Evolutionary conservation across 2,329 filamentous ascomycete genomes (phyloP).

Genomic region (Cryoendolithus antarcticus): DNA sequence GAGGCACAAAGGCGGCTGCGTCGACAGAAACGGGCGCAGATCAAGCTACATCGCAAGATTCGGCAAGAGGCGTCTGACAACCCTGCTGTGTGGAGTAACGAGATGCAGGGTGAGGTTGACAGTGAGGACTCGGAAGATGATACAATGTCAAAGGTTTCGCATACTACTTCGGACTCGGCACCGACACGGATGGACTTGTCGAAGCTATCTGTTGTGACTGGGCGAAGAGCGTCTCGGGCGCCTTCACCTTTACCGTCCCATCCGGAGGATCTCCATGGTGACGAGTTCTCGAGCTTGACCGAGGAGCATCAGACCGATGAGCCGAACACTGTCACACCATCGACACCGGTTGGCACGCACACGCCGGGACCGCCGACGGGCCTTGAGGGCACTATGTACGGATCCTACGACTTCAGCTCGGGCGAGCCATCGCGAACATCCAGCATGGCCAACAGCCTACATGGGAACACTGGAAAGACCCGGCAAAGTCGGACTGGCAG

Average conservation of each 20-base stretch:
- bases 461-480: slow-evolving; percentile 2
- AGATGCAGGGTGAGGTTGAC: slow-evolving; percentile 44
- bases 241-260: slow-evolving; percentile 12
- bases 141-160: slow-evolving; percentile 24
- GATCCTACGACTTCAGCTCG: slow-evolving; percentile 45
- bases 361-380: slow-evolving; percentile 29
- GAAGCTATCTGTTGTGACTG: slow-evolving; percentile 2
- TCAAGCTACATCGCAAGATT: slow-evolving; percentile 2
- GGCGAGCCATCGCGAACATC: slow-evolving; percentile 47
- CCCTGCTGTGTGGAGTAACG: slow-evolving; percentile 69
- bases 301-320: slow-evolving; percentile 13
- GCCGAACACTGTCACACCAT: slow-evolving; percentile 8
- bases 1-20: slow-evolving; percentile 45
- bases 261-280: background rate
- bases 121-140: slow-evolving; percentile 29
- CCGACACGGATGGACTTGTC: slow-evolving; percentile 5
- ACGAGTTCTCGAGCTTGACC: slow-evolving; percentile 14
- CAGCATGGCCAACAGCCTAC: slow-evolving; percentile 63
- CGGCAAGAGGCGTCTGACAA: slow-evolving; percentile 25
- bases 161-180: slow-evolving; percentile 16
- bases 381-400: slow-evolving; percentile 68
- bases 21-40: slow-evolving; percentile 24
- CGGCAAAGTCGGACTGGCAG: slow-evolving; percentile 22
- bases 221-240: slow-evolving; percentile 15
- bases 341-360: slow-evolving; percentile 7